Evolutionary conservation across 225 moss, liverwort and hornwort species (phyloP), one percentile per base, ranked within the genome.

Genomic region (Takakia lepidozioides): DNA sequence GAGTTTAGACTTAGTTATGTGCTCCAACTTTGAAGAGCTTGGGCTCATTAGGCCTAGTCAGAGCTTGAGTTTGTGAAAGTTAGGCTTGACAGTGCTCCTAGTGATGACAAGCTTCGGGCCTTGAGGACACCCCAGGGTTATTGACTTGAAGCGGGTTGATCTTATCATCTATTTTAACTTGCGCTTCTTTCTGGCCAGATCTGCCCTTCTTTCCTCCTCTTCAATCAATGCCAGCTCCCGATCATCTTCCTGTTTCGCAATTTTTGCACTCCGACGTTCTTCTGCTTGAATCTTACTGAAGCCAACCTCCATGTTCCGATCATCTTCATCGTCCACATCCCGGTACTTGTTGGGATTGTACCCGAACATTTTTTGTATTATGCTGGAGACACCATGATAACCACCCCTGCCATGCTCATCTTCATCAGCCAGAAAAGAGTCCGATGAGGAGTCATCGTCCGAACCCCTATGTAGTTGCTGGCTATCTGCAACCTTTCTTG

Each of bases 251-350:
- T 82, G 76, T 27, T 73, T 62, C 11, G 72, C 76, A 44, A 77
- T 48, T 47, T 66, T 66, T 1, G 73, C 81, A 35, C 93, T 95
- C 50, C 84, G 81, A 43, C 80, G 72, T 70, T 95, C 95, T 64
- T 95, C 95, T 29, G 86, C 87, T 67, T 95, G 79, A 49, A 95
- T 95, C 49, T 75, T 62, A 3, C 71, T 84, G 60, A 90, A 95
- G 36, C 90, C 90, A 25, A 84, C 90, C 69, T 87, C 90, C 90
- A 95, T 95, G 38, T 66, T 61, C 47, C 65, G 80, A 67, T 95
- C 93, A 56, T 90, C 93, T 44, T 76, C 78, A 56, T 95, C 95
- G 53, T 95, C 95, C 54, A 78, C 59, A 60, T 78, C 84, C 38
- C 61, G 72, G 54, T 95, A 95, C 47, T 87, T 95, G 57, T 71